Conservation (phyloP, 345 rosid species). For the Diplotaxis tenuifolia region DNA sequence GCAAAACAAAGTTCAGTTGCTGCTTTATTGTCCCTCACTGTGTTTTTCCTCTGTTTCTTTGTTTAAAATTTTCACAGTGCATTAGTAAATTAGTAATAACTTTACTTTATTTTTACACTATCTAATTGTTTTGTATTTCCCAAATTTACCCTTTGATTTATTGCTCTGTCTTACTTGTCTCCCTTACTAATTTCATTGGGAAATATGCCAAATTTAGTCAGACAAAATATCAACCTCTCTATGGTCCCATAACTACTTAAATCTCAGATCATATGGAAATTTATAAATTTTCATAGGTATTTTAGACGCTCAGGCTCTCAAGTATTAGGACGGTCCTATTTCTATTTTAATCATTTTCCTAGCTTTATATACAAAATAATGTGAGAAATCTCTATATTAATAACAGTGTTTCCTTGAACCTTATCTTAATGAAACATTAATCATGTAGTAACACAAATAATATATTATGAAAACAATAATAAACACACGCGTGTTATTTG, state of each 20-base stretch:
- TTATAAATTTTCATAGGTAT: conserved; percentile 19
- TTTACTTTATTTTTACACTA: not conserved
- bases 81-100: not conserved
- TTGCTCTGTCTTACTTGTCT: not conserved
- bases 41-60: conserved; percentile 22
- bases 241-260: conserved; percentile 33
- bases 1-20: conserved; percentile 49
- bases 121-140: not conserved
- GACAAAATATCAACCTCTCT: conserved; percentile 24
- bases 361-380: not conserved
- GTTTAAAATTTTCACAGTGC: not conserved
- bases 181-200: not conserved
- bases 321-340: conserved; percentile 27
- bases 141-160: not conserved
- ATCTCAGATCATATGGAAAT: not conserved
- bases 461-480: not conserved
- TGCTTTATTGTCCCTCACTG: conserved; percentile 11
- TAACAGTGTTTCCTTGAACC: not conserved
- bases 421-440: not conserved
- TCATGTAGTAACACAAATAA: not conserved
- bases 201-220: conserved; percentile 20
- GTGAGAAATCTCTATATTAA: not conserved
- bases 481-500: conserved; percentile 29
- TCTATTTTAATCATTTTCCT: not conserved
- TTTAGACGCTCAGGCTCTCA: conserved; percentile 24